Base-by-base conservation (phyloP, 371 early-diverging fungal genomes). In the Modicella reniformis region DNA sequence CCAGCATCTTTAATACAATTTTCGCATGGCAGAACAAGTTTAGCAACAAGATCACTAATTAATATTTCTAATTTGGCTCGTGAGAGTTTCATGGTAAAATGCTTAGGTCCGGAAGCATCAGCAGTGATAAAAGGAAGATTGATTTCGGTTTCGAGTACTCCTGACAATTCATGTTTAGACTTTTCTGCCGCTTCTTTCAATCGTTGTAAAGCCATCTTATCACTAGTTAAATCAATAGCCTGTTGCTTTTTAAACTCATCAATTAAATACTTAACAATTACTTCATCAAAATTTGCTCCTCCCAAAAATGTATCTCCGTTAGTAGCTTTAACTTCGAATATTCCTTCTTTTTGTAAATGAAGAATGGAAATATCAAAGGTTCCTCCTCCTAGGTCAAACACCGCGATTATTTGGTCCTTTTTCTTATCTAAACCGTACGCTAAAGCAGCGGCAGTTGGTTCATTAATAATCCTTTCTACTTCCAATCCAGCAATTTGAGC, bases 381-480 rank as follows among this genome's bases (percentile, higher is more conserved):
- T 75, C 99, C 99, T 81, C 99, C 99, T 62, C 99, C 99, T 72
- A 99, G 90, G 90, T 99, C 99, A 86, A 95, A 99, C 32, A 99
- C 98, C 37, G 97, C 98, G 50, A 99, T 91, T 15, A 68, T 81
- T 80, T 93, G 93, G 85, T 97, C 95, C 55, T 90, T 93, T 26
- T 85, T 74, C 88, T 97, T 97, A 84, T 98, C 98, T 26, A 98
- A 84, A 73, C 99, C 99, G 82, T 98, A 99, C 59, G 99, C 98
- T 59, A 98, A 86, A 55, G 99, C 99, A 60, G 99, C 99, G 23
- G 99, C 99, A 1, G 99, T 99, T 52, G 99, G 99, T 82, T 99
- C 99, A 86, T 99, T 99, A 83, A 99, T 97, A 56, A 99, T 96
- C 82, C 99, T 93, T 65, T 97, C 84, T n/a, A 98, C 98, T 63